Base-by-base conservation (phyloP, 2,329 filamentous ascomycete genomes). In the Neofusicoccum cordaticola region DNA sequence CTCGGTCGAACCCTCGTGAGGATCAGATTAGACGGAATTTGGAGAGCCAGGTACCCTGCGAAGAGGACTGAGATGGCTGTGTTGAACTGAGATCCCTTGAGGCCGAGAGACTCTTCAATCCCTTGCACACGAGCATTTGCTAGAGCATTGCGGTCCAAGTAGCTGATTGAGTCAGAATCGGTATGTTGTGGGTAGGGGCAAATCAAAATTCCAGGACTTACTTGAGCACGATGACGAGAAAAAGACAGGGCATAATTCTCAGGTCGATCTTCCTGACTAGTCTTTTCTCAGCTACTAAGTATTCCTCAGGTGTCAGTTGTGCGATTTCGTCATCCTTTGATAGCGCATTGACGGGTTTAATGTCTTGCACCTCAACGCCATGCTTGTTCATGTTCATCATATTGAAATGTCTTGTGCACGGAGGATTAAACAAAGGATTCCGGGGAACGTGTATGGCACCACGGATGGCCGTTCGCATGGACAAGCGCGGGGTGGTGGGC, bases 121-220 rank as follows among this genome's bases (percentile, higher is more conserved):
- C 87, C 86, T 71, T 86, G 85, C 61, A 90, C 78, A 9, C 84
- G 82, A 0, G 88, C 88, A 4, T 87, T 82, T 1, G 86, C 86
- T 64, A 90, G 88, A 72, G 88, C 87, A 73, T 88, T 87, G 15
- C 86, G 81, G 69, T 88, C 86, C 31, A 48, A 17, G 35, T 51
- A 62, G 45, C 37, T 62, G 60, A 31, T 39, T 39, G 37, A 39
- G 13, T 12, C 9, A 15, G 9, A 15, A 22, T 17, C 5, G 17
- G 34, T 56, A 34, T 22, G 27, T 17, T 15, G n/a, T 9, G 27
- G 4, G 15, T 5, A 27, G 8, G 4, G 9, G 19, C 8, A 13
- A 7, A 22, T 2, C 13, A 56, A 35, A n/a, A 17, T 11, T 22
- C 13, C 17, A 31, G 37, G 17, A 57, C 48, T 74, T 74, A 48